Percentiles rank a stretch among this genome's conserved stretches.
Conservation (phyloP, 2,329 filamentous ascomycete genomes). For the Aspergillus costaricaensis region DNA sequence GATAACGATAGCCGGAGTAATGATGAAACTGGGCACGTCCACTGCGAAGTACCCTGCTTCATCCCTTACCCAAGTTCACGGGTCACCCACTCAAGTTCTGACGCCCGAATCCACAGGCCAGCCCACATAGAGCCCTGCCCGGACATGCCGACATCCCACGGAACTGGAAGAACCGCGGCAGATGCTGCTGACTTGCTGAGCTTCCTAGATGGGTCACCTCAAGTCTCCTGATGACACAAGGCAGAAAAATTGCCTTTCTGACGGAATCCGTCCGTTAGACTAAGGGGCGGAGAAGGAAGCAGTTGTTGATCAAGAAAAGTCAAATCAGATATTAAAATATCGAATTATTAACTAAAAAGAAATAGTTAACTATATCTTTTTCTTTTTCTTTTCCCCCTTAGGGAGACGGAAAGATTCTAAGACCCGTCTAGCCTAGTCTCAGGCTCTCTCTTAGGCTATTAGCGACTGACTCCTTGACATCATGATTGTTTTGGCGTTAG, state of each 20-base stretch:
- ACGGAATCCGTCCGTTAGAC: constrained; percentile 4
- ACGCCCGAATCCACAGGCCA: not conserved
- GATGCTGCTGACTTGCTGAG: not conserved
- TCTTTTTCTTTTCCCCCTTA: no score
- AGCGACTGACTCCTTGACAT: not conserved
- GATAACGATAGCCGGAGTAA: not conserved
- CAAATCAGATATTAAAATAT: no score
- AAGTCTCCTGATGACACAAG: not conserved
- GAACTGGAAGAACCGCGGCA: not conserved
- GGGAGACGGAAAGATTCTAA: not conserved
- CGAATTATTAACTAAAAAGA: no score
- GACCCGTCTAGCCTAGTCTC: not conserved
- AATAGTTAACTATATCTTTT: no score
- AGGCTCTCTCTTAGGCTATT: not conserved
- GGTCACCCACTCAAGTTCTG: not conserved
- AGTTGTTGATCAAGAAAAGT: not conserved
- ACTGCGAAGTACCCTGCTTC: not conserved
- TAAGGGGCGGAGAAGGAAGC: not conserved
- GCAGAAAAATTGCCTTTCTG: not conserved
- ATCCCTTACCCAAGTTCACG: constrained; percentile 2
- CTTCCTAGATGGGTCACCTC: not conserved
- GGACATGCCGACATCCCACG: not conserved
- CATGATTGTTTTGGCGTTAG: not conserved
- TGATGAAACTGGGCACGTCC: not conserved
- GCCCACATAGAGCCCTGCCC: not conserved